phyloP scores from a whole-genome alignment of 1,139 yeast species.

The Yamadazyma triangularis region DNA sequence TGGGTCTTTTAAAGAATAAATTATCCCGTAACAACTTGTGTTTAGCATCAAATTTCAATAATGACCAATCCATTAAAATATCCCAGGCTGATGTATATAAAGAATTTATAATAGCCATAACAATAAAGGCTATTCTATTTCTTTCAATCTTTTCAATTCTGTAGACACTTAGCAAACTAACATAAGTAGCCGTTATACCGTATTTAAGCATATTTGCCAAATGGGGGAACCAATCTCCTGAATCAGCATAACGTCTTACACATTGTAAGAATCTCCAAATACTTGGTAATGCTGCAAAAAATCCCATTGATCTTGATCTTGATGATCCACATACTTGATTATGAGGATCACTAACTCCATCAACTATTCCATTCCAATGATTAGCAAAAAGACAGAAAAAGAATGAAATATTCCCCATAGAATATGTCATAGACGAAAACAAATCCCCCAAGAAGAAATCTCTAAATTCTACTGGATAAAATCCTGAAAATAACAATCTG shows the following conservation, averaged over 20 bases:
- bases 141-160: constrained; percentile 51
- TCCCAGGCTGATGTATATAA: constrained; percentile 78
- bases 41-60: constrained; percentile 62
- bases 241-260: constrained; percentile 83
- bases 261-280: constrained; percentile 92
- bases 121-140: constrained; percentile 58
- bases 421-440: constrained; percentile 79
- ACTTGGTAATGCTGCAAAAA: constrained; percentile 78
- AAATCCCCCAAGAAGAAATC: constrained; percentile 94
- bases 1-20: constrained; percentile 54
- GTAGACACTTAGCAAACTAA: constrained; percentile 73
- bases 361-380: constrained; percentile 55
- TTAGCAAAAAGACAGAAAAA: constrained; percentile 79
- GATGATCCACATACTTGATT: constrained; percentile 66
- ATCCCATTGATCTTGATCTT: constrained; percentile 73
- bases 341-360: constrained; percentile 24
- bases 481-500: constrained; percentile 74
- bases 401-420: constrained; percentile 79
- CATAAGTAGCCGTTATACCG: constrained; percentile 58
- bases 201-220: constrained; percentile 87
- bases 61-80: constrained; percentile 91
- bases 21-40: constrained; percentile 66
- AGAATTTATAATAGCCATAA: constrained; percentile 73
- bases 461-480: constrained; percentile 90
- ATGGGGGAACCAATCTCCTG: constrained; percentile 97